Evolutionary conservation across 306 rosid species (phyloP), one percentile per base, ranked within the genome.

Genomic region (Trifolium fragiferum): DNA sequence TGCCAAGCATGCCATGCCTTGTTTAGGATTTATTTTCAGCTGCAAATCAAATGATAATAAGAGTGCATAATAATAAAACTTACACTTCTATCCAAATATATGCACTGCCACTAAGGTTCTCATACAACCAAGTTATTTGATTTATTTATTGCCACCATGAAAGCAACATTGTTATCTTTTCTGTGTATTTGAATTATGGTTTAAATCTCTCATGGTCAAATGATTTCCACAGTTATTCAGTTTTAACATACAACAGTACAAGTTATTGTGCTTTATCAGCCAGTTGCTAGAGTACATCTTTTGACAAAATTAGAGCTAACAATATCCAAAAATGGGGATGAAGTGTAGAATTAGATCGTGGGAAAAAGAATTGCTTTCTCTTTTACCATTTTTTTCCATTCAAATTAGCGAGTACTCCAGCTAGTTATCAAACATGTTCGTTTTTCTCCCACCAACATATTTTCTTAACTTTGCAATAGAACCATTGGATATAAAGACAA

Each of bases 401-500:
- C 37, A 80, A 81, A 27, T 77, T 67, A 50, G 46, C 38, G 16
- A 67, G 61, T 40, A 67, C 57, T 66, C 71, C 25, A 9, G 32
- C 77, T 40, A 21, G 41, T 44, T 35, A 19, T 51, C 55, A 46
- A 50, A 51, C 20, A 20, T 12, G 70, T 72, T 70, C 41, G 8
- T 43, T 76, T 27, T 77, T 64, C 30, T 11, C 64, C 40, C 46
- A 33, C 62, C 55, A 7, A 65, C 54, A 16, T 68, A 51, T 40
- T 60, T 46, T 76, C 70, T 68, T 70, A 74, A 46, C 51, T 63
- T 40, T 50, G 66, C 43, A 67, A 76, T 78, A 91, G 97, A 90
- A 72, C 80, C 90, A 20, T 72, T 83, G 75, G 98, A 88, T 79
- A 86, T 87, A 66, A 85, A 77, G 80, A 72, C 78, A 68, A 76